Base-by-base conservation (phyloP, 257 asterid species). In the Lantana camara region DNA sequence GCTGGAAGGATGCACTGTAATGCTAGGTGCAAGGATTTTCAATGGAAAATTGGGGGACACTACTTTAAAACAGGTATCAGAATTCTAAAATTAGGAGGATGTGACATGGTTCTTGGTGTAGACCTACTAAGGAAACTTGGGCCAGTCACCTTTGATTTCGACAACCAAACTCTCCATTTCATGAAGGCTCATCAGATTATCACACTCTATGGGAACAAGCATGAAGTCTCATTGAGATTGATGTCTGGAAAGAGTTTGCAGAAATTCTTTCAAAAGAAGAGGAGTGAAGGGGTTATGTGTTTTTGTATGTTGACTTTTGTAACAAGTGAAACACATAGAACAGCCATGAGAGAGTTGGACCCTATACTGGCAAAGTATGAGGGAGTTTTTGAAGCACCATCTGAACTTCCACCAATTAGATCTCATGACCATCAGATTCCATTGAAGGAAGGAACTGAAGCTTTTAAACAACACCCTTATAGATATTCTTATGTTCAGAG, bases 111-210 rank as follows among this genome's bases (percentile, higher is more conserved):
- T n/a, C n/a, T n/a, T n/a, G n/a, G n/a, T n/a, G n/a, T n/a, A n/a
- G n/a, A n/a, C n/a, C n/a, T n/a, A n/a, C n/a, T n/a, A n/a, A 32
- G 45, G 2, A 15, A 16, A 9, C 20, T 29, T 0, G 24, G 61
- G 1, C 27, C 24, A n/a, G 41, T 55, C n/a, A 29, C 44, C 7
- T 29, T 55, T 29, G 61, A 55, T 6, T 55, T 29, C 17, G 13
- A 7, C 5, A 55, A 32, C 0, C 61, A 16, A 15, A 14, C 1
- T 0, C 1, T 30, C 5, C 20, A 7, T 1, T 55, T 55, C 0
- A 4, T 0, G 2, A 0, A 7, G 0, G n/a, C 0, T n/a, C n/a
- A 8, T 17, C 9, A 2, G 0, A 0, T 0, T 8, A 1, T 48
- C 2, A 20, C 30, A 1, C n/a, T 48, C 0, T 15, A 48, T 19